Conservation (phyloP, 2,329 filamentous ascomycete genomes). For the Zelopaecilomyces penicillatus region DNA sequence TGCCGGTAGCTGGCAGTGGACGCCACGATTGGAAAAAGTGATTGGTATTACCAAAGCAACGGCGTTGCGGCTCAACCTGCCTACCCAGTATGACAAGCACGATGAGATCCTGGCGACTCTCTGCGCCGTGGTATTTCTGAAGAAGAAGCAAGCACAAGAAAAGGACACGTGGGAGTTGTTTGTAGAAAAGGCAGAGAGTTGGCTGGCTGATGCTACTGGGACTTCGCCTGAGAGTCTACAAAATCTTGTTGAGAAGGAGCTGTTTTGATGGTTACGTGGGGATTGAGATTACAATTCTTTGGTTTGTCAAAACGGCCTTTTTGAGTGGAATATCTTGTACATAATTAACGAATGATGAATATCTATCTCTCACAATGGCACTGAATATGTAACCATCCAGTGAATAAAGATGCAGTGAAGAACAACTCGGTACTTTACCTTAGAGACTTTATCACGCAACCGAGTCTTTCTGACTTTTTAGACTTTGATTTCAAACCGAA, state of each 20-base stretch:
- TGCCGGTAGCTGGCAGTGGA: conserved; percentile 24
- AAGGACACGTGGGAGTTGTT: conserved; percentile 57
- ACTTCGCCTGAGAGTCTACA: conserved; percentile 11
- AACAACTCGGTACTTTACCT: too few species aligned
- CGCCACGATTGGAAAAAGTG: conserved; percentile 16
- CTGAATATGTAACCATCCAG: too few species aligned
- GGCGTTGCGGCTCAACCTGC: conserved; percentile 5
- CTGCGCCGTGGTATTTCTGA: conserved; percentile 29
- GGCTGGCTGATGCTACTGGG: conserved; percentile 28
- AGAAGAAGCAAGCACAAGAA: conserved; percentile 32
- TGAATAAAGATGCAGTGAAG: too few species aligned
- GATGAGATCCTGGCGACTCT: conserved; percentile 19
- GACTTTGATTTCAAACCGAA: too few species aligned
- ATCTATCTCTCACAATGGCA: too few species aligned
- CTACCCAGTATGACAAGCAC: conserved; percentile 2
- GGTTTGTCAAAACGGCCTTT: too few species aligned
- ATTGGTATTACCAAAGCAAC: conserved; percentile 14
- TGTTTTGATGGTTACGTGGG: background rate
- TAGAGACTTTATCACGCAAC: too few species aligned
- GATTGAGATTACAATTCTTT: too few species aligned
- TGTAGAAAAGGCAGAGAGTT: conserved; percentile 48
- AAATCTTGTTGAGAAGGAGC: conserved; percentile 5
- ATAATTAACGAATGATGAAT: too few species aligned
- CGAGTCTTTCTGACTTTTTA: too few species aligned
- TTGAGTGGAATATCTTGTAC: too few species aligned